A percentile compares a stretch with the other conserved stretches of the same genome.
Evolutionary conservation across 352 stramenopile genomes (phyloP).

Genomic region (Phytopythium chamaehyphon): DNA sequence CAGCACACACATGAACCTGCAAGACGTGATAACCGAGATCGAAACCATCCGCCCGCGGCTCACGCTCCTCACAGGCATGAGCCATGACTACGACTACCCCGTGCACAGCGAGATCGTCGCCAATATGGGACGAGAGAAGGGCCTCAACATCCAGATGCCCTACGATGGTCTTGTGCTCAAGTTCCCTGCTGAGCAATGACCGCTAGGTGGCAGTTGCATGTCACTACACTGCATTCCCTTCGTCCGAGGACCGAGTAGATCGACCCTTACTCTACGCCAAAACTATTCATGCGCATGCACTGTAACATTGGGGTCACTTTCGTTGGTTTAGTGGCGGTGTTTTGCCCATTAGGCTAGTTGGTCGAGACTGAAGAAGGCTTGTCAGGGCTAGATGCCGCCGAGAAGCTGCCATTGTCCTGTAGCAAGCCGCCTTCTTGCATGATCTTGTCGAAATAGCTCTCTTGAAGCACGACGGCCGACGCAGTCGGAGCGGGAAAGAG

Average conservation of each 20-base stretch:
- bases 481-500: constrained; percentile 41
- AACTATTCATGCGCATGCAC: no score
- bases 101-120: constrained; percentile 38
- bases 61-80: constrained; percentile 84
- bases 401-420: no score
- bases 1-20: constrained; percentile 83
- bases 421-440: constrained; percentile 43
- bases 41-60: constrained; percentile 54
- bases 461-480: constrained; percentile 13
- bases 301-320: not conserved
- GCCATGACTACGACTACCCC: constrained; percentile 80
- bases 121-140: constrained; percentile 44
- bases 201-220: not conserved
- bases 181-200: constrained; percentile 20
- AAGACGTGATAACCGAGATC: constrained; percentile 64
- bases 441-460: constrained; percentile 31
- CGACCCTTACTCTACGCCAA: no score
- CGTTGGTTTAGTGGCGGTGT: not conserved
- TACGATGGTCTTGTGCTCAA: constrained; percentile 68
- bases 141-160: constrained; percentile 74
- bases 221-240: not conserved
- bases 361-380: no score
- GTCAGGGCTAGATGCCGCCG: no score
- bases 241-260: no score
- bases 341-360: not conserved